Base-by-base conservation (phyloP, 345 rosid species). In the Geranium rotundifolium region DNA sequence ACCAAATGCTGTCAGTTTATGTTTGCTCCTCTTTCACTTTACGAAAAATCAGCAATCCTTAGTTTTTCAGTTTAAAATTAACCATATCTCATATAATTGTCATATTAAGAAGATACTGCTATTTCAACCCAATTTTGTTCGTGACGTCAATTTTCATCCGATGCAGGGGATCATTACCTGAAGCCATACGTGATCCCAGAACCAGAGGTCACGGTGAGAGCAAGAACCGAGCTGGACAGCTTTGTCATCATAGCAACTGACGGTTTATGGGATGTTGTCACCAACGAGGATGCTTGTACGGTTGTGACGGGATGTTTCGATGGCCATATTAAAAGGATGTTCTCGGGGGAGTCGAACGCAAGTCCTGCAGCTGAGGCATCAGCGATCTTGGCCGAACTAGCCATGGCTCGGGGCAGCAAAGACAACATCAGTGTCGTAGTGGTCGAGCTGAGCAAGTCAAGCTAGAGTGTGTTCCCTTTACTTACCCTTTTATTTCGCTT, bases 351-450 rank as follows among this genome's bases (percentile, higher is more conserved):
- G 16, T 37, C 29, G 0, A 39, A 6, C 0, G 74, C 58, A 19
- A 76, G 23, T 14, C 1, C 54, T 1, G 61, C 81, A 0, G 27
- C 70, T 2, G 75, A 66, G 31, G 77, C 75, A 0, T 78, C 82
- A 0, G 71, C 75, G 0, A n/a, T 61, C 27, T 61, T 78, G 4
- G 63, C 78, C 17, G 65, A 72, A 57, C 66, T 81, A 61, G 79
- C 83, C 0, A 60, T 79, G 56, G 77, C 72, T 60, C 66, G 74
- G 7, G 79, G 85, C 0, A 74, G 81, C 63, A 37, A 19, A 31
- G 82, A 81, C 58, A 75, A 81, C 50, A 70, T 78, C 58, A 78
- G 76, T 34, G 79, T 73, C 29, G 63, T 78, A 15, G 77, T 76
- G 20, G 76, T 76, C 34, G 67, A 72, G 60, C 76, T 76, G 2